These are phyloP conservation scores for Fusarium austroafricanum DNA, from an alignment of 2,329 filamentous ascomycete genomes.

Conservation along the genomic window DNA sequence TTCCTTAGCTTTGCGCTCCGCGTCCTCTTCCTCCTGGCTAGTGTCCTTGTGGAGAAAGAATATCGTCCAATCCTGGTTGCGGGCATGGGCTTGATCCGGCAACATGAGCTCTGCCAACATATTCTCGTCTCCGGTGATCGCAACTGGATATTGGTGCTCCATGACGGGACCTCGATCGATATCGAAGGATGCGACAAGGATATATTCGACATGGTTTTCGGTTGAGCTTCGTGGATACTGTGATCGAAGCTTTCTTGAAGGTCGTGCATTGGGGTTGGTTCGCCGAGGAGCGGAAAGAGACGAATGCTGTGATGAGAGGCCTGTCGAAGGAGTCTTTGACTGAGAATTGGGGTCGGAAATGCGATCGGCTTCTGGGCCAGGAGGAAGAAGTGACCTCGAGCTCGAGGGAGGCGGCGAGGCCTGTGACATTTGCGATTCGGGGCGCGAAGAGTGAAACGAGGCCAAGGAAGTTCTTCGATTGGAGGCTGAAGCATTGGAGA, in stretches of 20 bases:
- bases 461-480: slow-evolving; percentile 68
- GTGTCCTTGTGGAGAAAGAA: slow-evolving; percentile 98
- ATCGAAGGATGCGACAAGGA: slow-evolving; percentile 96
- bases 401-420: slow-evolving; percentile 59
- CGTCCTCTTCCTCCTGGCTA: slow-evolving; percentile 83
- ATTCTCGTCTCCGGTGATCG: slow-evolving; percentile 96
- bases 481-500: slow-evolving; percentile 49
- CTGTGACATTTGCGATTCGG: slow-evolving; percentile 68
- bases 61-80: slow-evolving; percentile 98
- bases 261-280: slow-evolving; percentile 63
- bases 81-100: slow-evolving; percentile 93
- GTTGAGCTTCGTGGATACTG: slow-evolving; percentile 79
- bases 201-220: slow-evolving; percentile 98
- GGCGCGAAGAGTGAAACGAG: slow-evolving; percentile 71
- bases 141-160: slow-evolving; percentile 96
- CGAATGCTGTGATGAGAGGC: slow-evolving; percentile 71
- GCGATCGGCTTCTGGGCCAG: slow-evolving; percentile 62
- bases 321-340: slow-evolving; percentile 69
- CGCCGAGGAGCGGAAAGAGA: slow-evolving; percentile 65
- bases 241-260: slow-evolving; percentile 71
- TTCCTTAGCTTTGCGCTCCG: slow-evolving; percentile 70
- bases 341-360: slow-evolving; percentile 70
- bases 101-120: slow-evolving; percentile 99
- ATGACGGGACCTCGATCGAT: slow-evolving; percentile 96
- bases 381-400: slow-evolving; percentile 66